Conservation (phyloP, 2,329 filamentous ascomycete species). For the Zymoseptoria ardabiliae region DNA sequence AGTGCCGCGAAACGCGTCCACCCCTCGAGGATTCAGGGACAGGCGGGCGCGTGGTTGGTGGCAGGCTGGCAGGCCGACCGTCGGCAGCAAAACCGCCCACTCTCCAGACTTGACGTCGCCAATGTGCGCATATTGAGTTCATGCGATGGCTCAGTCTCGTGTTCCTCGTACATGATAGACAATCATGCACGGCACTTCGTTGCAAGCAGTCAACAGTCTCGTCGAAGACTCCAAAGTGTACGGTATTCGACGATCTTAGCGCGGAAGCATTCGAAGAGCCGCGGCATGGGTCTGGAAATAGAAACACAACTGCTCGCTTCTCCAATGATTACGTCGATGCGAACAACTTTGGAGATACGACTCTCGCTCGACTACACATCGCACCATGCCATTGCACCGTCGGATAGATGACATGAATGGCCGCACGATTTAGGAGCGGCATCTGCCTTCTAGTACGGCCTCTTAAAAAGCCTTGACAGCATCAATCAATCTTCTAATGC, state of each 20-base stretch:
- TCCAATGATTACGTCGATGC: slow-evolving; percentile 9
- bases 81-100: neutral
- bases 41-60: no score
- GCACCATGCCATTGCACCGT: neutral
- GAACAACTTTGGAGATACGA: neutral
- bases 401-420: neutral
- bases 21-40: neutral
- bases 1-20: neutral
- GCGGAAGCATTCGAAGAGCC: neutral
- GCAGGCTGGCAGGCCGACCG: neutral
- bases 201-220: neutral
- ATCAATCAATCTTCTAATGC: neutral
- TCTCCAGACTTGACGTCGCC: neutral
- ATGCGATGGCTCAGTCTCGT: neutral
- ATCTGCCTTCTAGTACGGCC: no score
- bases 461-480: neutral
- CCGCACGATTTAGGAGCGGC: neutral
- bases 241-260: neutral
- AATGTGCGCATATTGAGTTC: neutral
- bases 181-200: neutral
- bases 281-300: neutral
- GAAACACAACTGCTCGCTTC: neutral
- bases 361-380: no score
- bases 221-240: neutral
- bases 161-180: neutral